phyloP scores from a whole-genome alignment of 805 yeast species.

The Saturnispora besseyi region DNA sequence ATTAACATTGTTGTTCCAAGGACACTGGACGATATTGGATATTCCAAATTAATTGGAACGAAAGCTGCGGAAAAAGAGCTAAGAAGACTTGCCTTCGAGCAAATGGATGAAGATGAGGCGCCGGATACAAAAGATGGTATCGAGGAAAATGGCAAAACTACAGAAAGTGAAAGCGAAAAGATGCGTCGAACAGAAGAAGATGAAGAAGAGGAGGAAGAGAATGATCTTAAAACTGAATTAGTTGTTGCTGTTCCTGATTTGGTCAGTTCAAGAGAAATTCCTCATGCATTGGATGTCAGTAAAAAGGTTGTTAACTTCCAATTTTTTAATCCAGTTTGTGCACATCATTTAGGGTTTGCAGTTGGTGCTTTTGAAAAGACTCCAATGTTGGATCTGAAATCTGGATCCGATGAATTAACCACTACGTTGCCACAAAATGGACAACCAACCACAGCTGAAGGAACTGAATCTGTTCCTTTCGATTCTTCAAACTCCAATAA shows the following conservation, averaged over 20 bases:
- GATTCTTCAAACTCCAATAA: slow-evolving; percentile 23
- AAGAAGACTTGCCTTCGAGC: slow-evolving; percentile 20
- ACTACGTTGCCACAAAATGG: slow-evolving; percentile 19
- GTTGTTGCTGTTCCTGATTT: slow-evolving; percentile 65
- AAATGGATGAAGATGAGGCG: slow-evolving; percentile 31
- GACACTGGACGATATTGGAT: slow-evolving; percentile 63
- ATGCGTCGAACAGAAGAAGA: slow-evolving; percentile 19
- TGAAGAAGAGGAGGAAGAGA: slow-evolving; percentile 36
- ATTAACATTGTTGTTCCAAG: slow-evolving; percentile 78
- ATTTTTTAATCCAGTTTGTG: slow-evolving; percentile 80
- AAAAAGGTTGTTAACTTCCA: slow-evolving; percentile 70
- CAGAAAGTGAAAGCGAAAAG: slow-evolving; percentile 20
- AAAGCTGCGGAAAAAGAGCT: slow-evolving; percentile 27
- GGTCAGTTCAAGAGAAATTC: slow-evolving; percentile 53
- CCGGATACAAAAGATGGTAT: slow-evolving; percentile 11
- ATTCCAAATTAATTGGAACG: slow-evolving; percentile 34
- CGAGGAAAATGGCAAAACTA: slow-evolving; percentile 28
- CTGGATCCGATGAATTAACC: slow-evolving; percentile 21
- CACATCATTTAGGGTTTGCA: slow-evolving; percentile 94
- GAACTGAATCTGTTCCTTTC: slow-evolving; percentile 7
- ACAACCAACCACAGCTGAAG: slow-evolving; percentile 24
- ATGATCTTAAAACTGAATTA: slow-evolving; percentile 40
- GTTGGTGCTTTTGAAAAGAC: slow-evolving; percentile 76
- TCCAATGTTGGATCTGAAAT: slow-evolving; percentile 39
- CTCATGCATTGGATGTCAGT: slow-evolving; percentile 66